Percentiles rank a stretch among this genome's conserved stretches.
Evolutionary conservation across 345 rosid genomes (phyloP).

Genomic region (Salix caprea): DNA sequence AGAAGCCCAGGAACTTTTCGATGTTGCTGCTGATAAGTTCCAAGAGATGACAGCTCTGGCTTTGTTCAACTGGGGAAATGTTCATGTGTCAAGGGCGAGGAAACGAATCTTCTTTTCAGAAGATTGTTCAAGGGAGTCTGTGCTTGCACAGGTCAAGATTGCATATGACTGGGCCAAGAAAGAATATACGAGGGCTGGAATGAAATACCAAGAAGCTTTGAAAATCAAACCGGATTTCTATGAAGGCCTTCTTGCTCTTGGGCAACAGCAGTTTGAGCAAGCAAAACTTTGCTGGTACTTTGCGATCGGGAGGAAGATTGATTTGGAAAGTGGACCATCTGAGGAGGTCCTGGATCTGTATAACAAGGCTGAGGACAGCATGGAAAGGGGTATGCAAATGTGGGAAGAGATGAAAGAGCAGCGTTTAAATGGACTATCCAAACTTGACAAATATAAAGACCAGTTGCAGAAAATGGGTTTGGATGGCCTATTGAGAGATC

Average conservation of each 20-base stretch:
- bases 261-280: constrained; percentile 92
- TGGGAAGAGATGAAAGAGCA: constrained; percentile 97
- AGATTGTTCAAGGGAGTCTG: constrained; percentile 57
- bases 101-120: constrained; percentile 62
- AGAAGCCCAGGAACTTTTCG: constrained; percentile 83
- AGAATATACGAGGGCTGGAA: constrained; percentile 71
- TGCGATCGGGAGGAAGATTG: constrained; percentile 64
- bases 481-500: constrained; percentile 56
- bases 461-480: constrained; percentile 65
- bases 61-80: constrained; percentile 93
- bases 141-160: constrained; percentile 46
- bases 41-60: constrained; percentile 98
- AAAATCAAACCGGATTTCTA: constrained; percentile 82
- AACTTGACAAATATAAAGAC: constrained; percentile 55
- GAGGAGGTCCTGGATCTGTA: constrained; percentile 79
- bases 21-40: constrained; percentile 80
- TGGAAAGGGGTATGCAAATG: constrained; percentile 95
- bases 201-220: constrained; percentile 73
- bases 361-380: constrained; percentile 95
- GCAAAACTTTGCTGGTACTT: constrained; percentile 95
- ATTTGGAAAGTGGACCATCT: constrained; percentile 55
- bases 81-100: constrained; percentile 87
- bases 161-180: constrained; percentile 71
- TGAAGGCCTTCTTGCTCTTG: constrained; percentile 91
- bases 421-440: constrained; percentile 82